phyloP scores from a whole-genome alignment of 768 basidiomycete genomes.

The Clitopilus passeckerianus region DNA sequence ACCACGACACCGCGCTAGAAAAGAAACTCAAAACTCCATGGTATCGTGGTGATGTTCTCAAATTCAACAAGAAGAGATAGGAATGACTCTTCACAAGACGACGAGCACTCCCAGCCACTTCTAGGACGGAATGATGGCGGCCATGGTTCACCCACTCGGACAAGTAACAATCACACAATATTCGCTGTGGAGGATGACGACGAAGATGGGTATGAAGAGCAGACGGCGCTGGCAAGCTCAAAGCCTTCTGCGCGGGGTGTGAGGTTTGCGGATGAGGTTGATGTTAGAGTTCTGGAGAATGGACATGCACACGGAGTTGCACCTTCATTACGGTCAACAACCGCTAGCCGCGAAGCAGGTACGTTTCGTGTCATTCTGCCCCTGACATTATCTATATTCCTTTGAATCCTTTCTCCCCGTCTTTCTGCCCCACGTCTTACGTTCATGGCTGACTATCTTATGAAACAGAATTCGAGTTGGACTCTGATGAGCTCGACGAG shows the following conservation, averaged over 20 bases:
- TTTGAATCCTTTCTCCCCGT: too few species aligned
- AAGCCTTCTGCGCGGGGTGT: slow-evolving; percentile 42
- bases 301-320: slow-evolving; percentile 28
- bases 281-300: slow-evolving; percentile 26
- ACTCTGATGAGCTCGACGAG: slow-evolving; percentile 75
- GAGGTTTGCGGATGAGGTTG: slow-evolving; percentile 64
- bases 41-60: slow-evolving; percentile 18
- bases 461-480: slow-evolving; percentile 72
- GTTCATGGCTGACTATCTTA: slow-evolving; percentile 6
- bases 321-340: slow-evolving; percentile 66
- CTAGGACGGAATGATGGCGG: slow-evolving; percentile 39
- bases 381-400: background rate
- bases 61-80: slow-evolving; percentile 23
- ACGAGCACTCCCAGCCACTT: slow-evolving; percentile 54
- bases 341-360: slow-evolving; percentile 79
- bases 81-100: slow-evolving; percentile 14
- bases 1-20: background rate
- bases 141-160: slow-evolving; percentile 14
- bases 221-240: slow-evolving; percentile 23
- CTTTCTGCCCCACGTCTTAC: too few species aligned
- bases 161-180: slow-evolving; percentile 32
- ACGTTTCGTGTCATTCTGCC: slow-evolving; percentile 18
- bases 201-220: slow-evolving; percentile 34
- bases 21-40: slow-evolving; percentile 9
- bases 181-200: slow-evolving; percentile 59